Base-by-base conservation (phyloP, 2,329 filamentous ascomycete species). In the Moelleriella libera region DNA sequence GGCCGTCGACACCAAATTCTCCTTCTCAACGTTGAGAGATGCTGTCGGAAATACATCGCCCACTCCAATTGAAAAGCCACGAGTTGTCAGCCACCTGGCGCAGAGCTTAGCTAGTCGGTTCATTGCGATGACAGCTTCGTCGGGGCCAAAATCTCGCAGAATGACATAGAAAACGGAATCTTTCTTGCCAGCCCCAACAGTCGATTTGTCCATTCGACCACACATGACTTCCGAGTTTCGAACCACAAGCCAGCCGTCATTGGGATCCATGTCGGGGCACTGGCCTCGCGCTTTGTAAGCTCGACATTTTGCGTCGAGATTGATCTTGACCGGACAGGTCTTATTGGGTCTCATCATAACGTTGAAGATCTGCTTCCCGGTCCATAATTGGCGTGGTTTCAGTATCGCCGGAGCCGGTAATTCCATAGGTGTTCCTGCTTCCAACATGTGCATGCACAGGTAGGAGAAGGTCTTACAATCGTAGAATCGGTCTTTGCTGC, bases 191-290 rank as follows among this genome's bases (percentile, higher is more conserved):
- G 87, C 82, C 55, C 92, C 92, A n/a, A 98, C 87, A 0, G 89
- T 97, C 1, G 87, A 85, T 67, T 98, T 98, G 70, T 98, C 92
- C 88, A 97, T 96, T 50, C 83, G 78, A 51, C 92, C 92, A 60
- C 90, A 97, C 86, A 98, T 94, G 51, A 97, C 82, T 62, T 96
- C 89, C 0, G 90, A 97, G 61, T 98, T 97, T 49, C 90, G 85
- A 52, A 98, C 83, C 11, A 95, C 88, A 8, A 98, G 72, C 76
- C 87, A 97, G 6, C 83, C 82, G 62, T 98, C 92, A 54, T 92
- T 87, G 12, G 85, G 79, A 57, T 90, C 86, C 68, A 94, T 82
- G 53, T 87, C 82, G 1, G 82, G 79, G 43, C 65, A 67, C 51
- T 68, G 68, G 1, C 74, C 76, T 3, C 72, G 72, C n/a, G 74